phyloP scores from a whole-genome alignment of 2,329 filamentous ascomycete species.

The Ascochyta lentis region DNA sequence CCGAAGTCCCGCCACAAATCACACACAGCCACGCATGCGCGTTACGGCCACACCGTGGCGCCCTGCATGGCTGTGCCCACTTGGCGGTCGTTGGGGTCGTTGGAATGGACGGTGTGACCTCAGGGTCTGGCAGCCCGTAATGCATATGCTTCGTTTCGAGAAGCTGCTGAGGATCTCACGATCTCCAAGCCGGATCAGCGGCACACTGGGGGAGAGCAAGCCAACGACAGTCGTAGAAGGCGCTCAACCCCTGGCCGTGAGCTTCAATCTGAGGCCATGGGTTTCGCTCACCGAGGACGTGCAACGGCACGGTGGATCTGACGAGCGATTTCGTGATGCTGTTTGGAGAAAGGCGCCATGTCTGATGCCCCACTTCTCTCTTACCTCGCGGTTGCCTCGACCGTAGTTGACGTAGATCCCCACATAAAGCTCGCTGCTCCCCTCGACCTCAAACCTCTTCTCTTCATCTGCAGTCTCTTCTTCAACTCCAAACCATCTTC shows the following conservation, averaged over 20 bases:
- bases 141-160: slow-evolving; percentile 14
- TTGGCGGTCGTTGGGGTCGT: slow-evolving; percentile 10
- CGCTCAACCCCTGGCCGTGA: slow-evolving; percentile 1
- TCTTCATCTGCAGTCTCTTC: slow-evolving; percentile 3
- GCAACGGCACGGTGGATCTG: slow-evolving; percentile 9
- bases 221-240: slow-evolving; percentile 8
- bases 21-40: slow-evolving; percentile 21
- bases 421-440: slow-evolving; percentile 10
- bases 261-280: neutral
- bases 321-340: slow-evolving; percentile 17
- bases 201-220: neutral
- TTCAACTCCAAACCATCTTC: neutral
- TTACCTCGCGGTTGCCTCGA: slow-evolving; percentile 12
- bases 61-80: slow-evolving; percentile 22
- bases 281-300: slow-evolving; percentile 9
- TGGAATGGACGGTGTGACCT: slow-evolving; percentile 14
- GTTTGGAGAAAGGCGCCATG: slow-evolving; percentile 3
- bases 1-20: slow-evolving; percentile 21
- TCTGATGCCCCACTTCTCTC: slow-evolving; percentile 13
- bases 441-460: slow-evolving; percentile 3
- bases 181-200: slow-evolving; percentile 18
- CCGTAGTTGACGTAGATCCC: slow-evolving; percentile 8
- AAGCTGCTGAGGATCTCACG: slow-evolving; percentile 5
- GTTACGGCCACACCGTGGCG: slow-evolving; percentile 15
- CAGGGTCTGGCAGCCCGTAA: slow-evolving; percentile 7